Base-by-base conservation (phyloP, 768 basidiomycete species). In the Mycena belliarum region DNA sequence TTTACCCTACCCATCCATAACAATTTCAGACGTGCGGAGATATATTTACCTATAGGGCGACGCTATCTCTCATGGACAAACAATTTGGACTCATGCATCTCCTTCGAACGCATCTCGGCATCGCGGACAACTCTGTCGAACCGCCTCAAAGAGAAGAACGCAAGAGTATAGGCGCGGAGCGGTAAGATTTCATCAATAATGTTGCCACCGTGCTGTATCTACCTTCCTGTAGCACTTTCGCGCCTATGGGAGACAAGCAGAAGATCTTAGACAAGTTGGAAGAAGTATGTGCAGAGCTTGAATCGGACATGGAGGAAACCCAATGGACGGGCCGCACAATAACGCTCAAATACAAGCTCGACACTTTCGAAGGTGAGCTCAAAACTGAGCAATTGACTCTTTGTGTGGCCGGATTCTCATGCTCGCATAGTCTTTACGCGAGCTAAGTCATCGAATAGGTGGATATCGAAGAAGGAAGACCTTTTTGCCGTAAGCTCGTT, bases 161-260 rank as follows among this genome's bases (percentile, higher is more conserved):
- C 47, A 98, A 95, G 75, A 94, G 92, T 59, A 92, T 98, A 33
- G 96, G 97, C 1, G 84, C 88, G 28, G 97, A 99, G 76, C 78
- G 91, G 91, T 92, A 65, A 40, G 60, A 21, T 49, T 47, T 24
- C 48, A 32, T 32, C 7, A 21, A 4, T 51, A 25, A 52, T 45
- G 45, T 35, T 28, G 33, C 53, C n/a, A n/a, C n/a, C n/a, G n/a
- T n/a, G n/a, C n/a, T n/a, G n/a, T n/a, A n/a, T n/a, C n/a, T n/a
- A n/a, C n/a, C n/a, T n/a, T n/a, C n/a, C n/a, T n/a, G n/a, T 55
- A 95, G 93, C 52, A 95, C 93, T 4, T 96, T 96, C 68, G 75
- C 80, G 25, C 76, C 92, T 0, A 75, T 91, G 44, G 77, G 76
- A 14, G 81, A 92, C 61, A 81, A 83, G 55, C 78, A 80, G 2